Evolutionary conservation across 2,329 filamentous ascomycete species (phyloP).

Genomic region (Colletotrichum sp.): DNA sequence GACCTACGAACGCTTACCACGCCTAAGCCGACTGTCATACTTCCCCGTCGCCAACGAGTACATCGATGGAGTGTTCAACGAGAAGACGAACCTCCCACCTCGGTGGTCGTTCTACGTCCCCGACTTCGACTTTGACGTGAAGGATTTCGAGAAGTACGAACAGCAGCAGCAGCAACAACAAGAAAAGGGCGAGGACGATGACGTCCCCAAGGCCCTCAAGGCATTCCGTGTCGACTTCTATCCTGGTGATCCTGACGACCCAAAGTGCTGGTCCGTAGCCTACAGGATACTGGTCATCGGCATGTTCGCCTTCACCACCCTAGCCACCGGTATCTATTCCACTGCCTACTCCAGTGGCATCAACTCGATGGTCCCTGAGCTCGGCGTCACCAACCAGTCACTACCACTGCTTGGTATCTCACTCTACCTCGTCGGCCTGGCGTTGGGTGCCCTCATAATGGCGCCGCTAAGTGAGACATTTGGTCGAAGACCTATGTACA

Average conservation of each 20-base stretch:
- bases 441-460: conserved; percentile 62
- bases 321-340: conserved; percentile 15
- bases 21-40: conserved; percentile 16
- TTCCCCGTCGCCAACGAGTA: conserved; percentile 20
- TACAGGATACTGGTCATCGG: conserved; percentile 7
- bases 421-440: conserved; percentile 66
- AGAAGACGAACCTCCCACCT: conserved; percentile 21
- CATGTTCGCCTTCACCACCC: conserved; percentile 17
- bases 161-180: background rate
- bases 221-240: conserved; percentile 66
- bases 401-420: conserved; percentile 65
- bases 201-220: conserved; percentile 2
- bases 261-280: conserved; percentile 31
- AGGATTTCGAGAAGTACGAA: conserved; percentile 11
- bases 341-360: conserved; percentile 11
- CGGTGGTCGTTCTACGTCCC: conserved; percentile 23
- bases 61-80: conserved; percentile 23
- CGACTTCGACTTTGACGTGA: conserved; percentile 23
- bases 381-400: conserved; percentile 37
- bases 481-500: conserved; percentile 58
- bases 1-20: background rate
- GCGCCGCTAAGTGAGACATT: conserved; percentile 64
- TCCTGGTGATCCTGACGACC: conserved; percentile 56
- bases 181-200: background rate
- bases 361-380: background rate